These are phyloP conservation scores for Lagenidium giganteum DNA, from an alignment of 352 stramenopile genomes.

Conservation along the genomic window DNA sequence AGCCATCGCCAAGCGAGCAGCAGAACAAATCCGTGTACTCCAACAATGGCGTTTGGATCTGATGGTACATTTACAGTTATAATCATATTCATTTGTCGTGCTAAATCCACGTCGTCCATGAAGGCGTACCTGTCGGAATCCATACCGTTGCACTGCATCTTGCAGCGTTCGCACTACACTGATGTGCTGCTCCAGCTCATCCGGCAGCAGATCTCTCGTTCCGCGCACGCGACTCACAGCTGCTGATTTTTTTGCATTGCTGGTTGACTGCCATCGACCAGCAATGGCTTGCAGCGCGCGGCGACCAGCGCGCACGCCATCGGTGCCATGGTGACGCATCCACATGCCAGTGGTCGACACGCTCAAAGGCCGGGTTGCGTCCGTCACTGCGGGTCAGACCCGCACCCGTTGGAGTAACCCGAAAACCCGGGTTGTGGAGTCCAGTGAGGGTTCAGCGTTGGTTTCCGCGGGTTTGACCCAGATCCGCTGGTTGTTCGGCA, in stretches of 20 bases:
- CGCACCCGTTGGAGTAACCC: no score
- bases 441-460: no score
- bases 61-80: background rate
- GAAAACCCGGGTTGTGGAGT: no score
- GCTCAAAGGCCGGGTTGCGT: no score
- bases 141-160: constrained; percentile 55
- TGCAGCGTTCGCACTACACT: constrained; percentile 56
- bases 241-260: constrained; percentile 21
- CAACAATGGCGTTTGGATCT: constrained; percentile 82
- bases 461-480: no score
- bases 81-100: background rate
- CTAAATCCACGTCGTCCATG: background rate
- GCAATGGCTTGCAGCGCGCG: no score
- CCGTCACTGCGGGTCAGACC: no score
- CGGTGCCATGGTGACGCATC: no score
- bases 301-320: no score
- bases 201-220: constrained; percentile 62
- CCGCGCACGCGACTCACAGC: constrained; percentile 57
- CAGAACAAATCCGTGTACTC: constrained; percentile 85
- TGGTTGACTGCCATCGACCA: no score
- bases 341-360: no score
- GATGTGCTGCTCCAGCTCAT: constrained; percentile 60
- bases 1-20: constrained; percentile 75
- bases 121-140: constrained; percentile 75
- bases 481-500: no score